Percentiles rank a stretch among this genome's conserved stretches.
Evolutionary conservation across 768 basidiomycete genomes (phyloP).

Genomic region (Dentipellis fragilis): DNA sequence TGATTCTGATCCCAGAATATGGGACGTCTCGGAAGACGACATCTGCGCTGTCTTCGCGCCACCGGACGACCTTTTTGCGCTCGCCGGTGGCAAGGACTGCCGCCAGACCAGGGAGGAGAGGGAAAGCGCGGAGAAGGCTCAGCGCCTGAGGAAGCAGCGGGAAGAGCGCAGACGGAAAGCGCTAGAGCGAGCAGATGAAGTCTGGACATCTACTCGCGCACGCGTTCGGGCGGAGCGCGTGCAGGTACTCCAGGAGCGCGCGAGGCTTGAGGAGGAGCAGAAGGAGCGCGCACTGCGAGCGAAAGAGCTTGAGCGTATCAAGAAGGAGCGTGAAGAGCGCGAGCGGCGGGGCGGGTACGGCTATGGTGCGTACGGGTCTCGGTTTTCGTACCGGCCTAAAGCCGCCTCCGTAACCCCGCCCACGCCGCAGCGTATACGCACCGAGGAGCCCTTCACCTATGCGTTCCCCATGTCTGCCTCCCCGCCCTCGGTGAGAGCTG

Average conservation of each 20-base stretch:
- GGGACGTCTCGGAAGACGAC: background rate
- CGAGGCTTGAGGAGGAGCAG: slow-evolving; percentile 3
- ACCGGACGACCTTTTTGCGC: background rate
- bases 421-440: background rate
- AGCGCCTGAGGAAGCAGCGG: background rate
- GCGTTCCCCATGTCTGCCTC: slow-evolving; percentile 6
- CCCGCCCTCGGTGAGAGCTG: background rate
- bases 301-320: slow-evolving; percentile 2
- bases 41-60: background rate
- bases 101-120: background rate
- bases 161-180: background rate
- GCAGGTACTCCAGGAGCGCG: slow-evolving; percentile 1
- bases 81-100: background rate
- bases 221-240: slow-evolving; percentile 11
- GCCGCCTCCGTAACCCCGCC: background rate
- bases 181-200: background rate
- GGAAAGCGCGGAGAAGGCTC: too few species aligned
- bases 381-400: background rate
- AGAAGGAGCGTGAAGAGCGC: slow-evolving; percentile 6
- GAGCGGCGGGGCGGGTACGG: background rate
- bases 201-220: slow-evolving; percentile 6
- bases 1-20: background rate
- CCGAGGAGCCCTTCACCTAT: slow-evolving; percentile 10
- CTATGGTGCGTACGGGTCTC: background rate
- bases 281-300: background rate